Conservation (phyloP, 257 asterid species). For the Penstemon newberryi region DNA sequence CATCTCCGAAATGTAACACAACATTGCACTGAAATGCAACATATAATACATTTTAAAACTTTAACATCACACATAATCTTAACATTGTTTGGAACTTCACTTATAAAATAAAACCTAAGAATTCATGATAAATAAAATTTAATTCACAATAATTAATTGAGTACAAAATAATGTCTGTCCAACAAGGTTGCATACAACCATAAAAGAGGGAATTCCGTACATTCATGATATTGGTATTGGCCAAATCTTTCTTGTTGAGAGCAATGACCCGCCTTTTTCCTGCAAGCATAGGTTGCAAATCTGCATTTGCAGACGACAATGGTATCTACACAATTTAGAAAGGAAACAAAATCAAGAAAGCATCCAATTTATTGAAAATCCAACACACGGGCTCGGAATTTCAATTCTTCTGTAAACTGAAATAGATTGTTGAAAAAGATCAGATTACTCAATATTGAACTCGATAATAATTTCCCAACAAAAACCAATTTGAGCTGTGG, state of each 20-base stretch:
- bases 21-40: background rate
- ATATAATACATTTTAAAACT: background rate
- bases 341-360: conserved; percentile 7
- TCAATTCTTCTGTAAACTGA: background rate
- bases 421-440: background rate
- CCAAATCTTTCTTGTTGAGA: conserved; percentile 94
- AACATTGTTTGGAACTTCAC: background rate
- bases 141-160: background rate
- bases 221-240: conserved; percentile 85
- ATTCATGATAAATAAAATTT: background rate
- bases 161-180: background rate
- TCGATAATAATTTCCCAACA: background rate
- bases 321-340: conserved; percentile 59
- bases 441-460: background rate
- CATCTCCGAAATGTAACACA: background rate
- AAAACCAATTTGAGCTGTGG: background rate
- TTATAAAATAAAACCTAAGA: background rate
- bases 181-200: background rate
- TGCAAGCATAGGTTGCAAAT: conserved; percentile 72
- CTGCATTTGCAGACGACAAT: conserved; percentile 73
- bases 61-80: background rate
- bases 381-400: background rate
- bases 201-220: conserved; percentile 39
- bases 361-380: background rate
- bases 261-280: conserved; percentile 78